A percentile compares a stretch with the other conserved stretches of the same genome.
Evolutionary conservation across 1,284 basidiomycete genomes (phyloP).

Genomic region (Fomes fomentarius): DNA sequence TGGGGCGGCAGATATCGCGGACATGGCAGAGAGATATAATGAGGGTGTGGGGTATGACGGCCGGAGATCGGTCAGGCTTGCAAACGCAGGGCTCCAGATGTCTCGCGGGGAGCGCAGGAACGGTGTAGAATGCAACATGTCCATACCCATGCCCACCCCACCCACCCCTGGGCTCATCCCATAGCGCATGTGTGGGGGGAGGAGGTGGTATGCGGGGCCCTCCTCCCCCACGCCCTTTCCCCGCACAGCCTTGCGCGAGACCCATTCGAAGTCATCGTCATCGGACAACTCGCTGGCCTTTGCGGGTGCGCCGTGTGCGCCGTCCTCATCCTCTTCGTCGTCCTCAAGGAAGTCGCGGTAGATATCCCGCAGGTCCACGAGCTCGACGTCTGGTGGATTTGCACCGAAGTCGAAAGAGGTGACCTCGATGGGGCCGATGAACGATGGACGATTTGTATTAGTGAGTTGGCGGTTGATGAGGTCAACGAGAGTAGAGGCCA

Average conservation of each 20-base stretch:
- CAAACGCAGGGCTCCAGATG: constrained; percentile 51
- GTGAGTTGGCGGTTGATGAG: constrained; percentile 83
- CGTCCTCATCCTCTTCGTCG: constrained; percentile 61
- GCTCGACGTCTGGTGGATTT: constrained; percentile 81
- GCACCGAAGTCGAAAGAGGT: constrained; percentile 89
- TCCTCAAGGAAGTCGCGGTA: constrained; percentile 92
- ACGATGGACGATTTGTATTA: constrained; percentile 78
- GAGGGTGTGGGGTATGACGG: constrained; percentile 34
- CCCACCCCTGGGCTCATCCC: constrained; percentile 46
- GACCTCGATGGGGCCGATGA: constrained; percentile 90
- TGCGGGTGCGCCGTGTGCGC: constrained; percentile 43
- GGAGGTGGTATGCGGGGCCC: constrained; percentile 62
- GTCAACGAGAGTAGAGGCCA: constrained; percentile 74
- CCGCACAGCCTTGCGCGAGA: constrained; percentile 61
- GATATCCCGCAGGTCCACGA: constrained; percentile 92
- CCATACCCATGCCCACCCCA: constrained; percentile 43
- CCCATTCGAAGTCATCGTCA: constrained; percentile 72
- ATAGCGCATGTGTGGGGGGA: constrained; percentile 74
- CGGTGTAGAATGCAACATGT: constrained; percentile 62
- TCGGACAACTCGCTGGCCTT: constrained; percentile 55
- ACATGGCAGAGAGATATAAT: constrained; percentile 35
- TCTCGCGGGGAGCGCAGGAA: constrained; percentile 49
- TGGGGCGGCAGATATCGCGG: constrained; percentile 23
- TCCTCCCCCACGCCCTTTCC: constrained; percentile 54
- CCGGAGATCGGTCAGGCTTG: constrained; percentile 33